phyloP scores from a whole-genome alignment of 805 yeast species.

The Candida andamanensis region DNA sequence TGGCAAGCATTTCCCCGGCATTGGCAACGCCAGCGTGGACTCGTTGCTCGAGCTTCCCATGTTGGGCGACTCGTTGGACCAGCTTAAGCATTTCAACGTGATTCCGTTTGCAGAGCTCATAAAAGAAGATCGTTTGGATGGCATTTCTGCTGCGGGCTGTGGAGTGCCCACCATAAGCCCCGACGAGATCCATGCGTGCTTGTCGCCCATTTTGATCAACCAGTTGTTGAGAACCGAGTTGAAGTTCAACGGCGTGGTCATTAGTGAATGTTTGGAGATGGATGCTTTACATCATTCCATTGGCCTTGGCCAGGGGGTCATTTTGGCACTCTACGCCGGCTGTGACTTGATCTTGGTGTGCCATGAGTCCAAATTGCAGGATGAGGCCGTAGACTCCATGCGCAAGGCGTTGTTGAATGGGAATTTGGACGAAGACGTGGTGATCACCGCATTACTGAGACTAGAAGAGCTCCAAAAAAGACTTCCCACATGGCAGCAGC shows the following conservation, averaged over 20 bases:
- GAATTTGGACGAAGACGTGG: constrained; percentile 38
- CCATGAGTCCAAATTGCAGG: constrained; percentile 48
- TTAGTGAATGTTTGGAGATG: constrained; percentile 59
- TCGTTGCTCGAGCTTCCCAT: constrained; percentile 53
- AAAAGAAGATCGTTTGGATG: constrained; percentile 43
- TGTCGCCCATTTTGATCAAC: constrained; percentile 48
- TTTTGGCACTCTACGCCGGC: constrained; percentile 57
- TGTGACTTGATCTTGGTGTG: constrained; percentile 63
- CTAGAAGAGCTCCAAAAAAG: constrained; percentile 39
- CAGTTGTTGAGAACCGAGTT: constrained; percentile 47
- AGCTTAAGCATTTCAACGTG: constrained; percentile 44
- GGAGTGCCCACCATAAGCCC: constrained; percentile 58
- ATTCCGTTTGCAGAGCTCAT: constrained; percentile 48
- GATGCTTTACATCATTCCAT: constrained; percentile 59
- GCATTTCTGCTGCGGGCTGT: constrained; percentile 58
- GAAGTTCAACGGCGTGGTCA: constrained; percentile 51
- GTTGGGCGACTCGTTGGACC: constrained; percentile 51
- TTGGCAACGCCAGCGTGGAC: constrained; percentile 57
- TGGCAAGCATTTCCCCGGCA: constrained; percentile 66
- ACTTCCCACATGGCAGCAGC: constrained; percentile 41
- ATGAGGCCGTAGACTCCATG: constrained; percentile 47
- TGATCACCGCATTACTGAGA: constrained; percentile 36
- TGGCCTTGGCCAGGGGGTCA: constrained; percentile 63
- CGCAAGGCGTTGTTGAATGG: constrained; percentile 36
- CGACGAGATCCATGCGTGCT: constrained; percentile 59